Evolutionary conservation across 306 rosid species (phyloP).

Genomic region (Malus fusca): DNA sequence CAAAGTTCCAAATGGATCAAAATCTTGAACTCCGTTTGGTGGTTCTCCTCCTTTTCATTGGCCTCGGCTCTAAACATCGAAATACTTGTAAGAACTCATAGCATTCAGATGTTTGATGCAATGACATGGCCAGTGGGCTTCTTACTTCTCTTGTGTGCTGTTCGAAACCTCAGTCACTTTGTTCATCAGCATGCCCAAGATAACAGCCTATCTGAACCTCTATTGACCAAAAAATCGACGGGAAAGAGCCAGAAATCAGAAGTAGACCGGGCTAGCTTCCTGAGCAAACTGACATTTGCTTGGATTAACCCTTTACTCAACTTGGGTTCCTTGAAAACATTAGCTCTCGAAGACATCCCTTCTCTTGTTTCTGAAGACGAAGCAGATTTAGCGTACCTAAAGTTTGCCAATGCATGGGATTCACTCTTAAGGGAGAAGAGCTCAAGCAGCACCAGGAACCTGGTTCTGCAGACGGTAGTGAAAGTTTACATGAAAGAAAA

Average conservation of each 20-base stretch:
- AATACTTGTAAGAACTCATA: slow-evolving; percentile 21
- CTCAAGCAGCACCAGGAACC: slow-evolving; percentile 25
- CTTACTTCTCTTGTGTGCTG: slow-evolving; percentile 41
- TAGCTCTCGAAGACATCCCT: slow-evolving; percentile 55
- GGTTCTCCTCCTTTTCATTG: slow-evolving; percentile 34
- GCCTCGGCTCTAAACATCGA: slow-evolving; percentile 41
- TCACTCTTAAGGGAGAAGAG: slow-evolving; percentile 26
- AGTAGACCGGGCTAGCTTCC: slow-evolving; percentile 22
- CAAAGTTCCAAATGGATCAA: slow-evolving; percentile 33
- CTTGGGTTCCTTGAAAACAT: slow-evolving; percentile 47
- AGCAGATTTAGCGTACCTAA: slow-evolving; percentile 38
- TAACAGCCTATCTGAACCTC: slow-evolving; percentile 38
- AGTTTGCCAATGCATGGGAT: slow-evolving; percentile 49
- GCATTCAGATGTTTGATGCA: slow-evolving; percentile 24
- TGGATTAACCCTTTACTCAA: slow-evolving; percentile 60
- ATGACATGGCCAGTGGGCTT: slow-evolving; percentile 34
- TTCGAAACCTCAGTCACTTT: slow-evolving; percentile 24
- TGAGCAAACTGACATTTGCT: slow-evolving; percentile 50
- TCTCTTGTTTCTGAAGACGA: slow-evolving; percentile 53
- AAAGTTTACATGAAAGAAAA: slow-evolving; percentile 54
- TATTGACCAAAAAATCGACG: slow-evolving; percentile 20
- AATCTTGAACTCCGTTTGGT: slow-evolving; percentile 47
- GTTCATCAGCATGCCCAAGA: slow-evolving; percentile 8
- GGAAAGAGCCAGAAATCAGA: slow-evolving; percentile 18
- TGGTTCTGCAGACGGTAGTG: slow-evolving; percentile 37